Evolutionary conservation across 2,329 filamentous ascomycete genomes (phyloP).

Genomic region (Nigrospora osmanthi): DNA sequence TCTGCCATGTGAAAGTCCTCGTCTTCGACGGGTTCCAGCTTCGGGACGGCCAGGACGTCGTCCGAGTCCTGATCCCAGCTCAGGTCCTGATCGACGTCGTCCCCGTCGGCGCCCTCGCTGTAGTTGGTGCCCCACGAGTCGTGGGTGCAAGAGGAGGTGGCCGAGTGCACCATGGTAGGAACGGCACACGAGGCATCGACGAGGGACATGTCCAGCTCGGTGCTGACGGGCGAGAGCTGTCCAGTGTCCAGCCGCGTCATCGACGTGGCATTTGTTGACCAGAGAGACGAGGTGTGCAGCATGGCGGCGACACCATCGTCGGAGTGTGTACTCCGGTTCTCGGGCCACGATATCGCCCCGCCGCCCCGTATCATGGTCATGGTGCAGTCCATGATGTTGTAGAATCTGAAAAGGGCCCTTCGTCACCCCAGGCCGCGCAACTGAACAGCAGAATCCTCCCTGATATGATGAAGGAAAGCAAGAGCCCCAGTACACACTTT

Average conservation of each 20-base stretch:
- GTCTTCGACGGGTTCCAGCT: conserved; percentile 50
- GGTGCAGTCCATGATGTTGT: conserved; percentile 33
- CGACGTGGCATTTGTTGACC: conserved; percentile 19
- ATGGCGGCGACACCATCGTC: conserved; percentile 29
- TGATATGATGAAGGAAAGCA: conserved; percentile 4
- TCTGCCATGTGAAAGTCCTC: conserved; percentile 45
- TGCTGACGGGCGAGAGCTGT: conserved; percentile 47
- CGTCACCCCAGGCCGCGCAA: neutral
- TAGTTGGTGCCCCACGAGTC: conserved; percentile 36
- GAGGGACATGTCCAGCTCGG: conserved; percentile 33
- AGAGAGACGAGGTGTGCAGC: conserved; percentile 26
- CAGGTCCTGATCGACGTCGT: conserved; percentile 30
- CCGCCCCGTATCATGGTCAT: conserved; percentile 32
- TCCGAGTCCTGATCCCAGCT: conserved; percentile 40
- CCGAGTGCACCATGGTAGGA: conserved; percentile 35
- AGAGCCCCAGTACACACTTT: neutral
- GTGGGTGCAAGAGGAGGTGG: conserved; percentile 33
- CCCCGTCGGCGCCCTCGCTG: conserved; percentile 22
- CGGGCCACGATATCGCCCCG: conserved; percentile 36
- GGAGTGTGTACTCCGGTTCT: conserved; percentile 35
- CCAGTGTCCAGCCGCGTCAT: conserved; percentile 30
- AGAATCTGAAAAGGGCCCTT: neutral
- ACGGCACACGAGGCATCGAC: conserved; percentile 27
- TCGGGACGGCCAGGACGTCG: conserved; percentile 39
- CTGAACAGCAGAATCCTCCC: neutral